A percentile compares a stretch with the other conserved stretches of the same genome.
phyloP scores from a whole-genome alignment of 495 filamentous ascomycete genomes.

The Penicillium goetzii region DNA sequence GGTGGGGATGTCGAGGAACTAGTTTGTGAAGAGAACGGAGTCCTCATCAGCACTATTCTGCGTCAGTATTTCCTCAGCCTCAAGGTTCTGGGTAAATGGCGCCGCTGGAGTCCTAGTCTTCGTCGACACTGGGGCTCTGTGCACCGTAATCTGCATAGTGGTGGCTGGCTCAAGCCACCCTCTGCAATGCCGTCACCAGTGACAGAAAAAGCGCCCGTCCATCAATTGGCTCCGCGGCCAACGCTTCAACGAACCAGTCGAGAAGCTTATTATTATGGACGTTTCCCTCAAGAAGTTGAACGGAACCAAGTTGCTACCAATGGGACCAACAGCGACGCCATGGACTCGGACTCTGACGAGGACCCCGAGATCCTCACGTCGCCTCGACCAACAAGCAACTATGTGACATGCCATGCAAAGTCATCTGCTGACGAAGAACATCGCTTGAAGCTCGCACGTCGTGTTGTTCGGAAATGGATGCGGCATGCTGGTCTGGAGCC shows the following conservation, averaged over 20 bases:
- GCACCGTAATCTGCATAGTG: conserved; percentile 54
- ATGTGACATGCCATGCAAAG: conserved; percentile 43
- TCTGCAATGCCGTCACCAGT: conserved; percentile 31
- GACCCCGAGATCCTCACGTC: conserved; percentile 49
- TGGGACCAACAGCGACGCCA: conserved; percentile 37
- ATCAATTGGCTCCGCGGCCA: conserved; percentile 25
- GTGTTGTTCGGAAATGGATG: conserved; percentile 75
- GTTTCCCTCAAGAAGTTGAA: conserved; percentile 47
- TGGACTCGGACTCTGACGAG: conserved; percentile 52
- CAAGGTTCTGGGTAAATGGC: conserved; percentile 78
- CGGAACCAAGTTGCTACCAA: conserved; percentile 31
- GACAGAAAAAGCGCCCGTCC: conserved; percentile 34
- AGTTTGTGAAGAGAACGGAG: conserved; percentile 81
- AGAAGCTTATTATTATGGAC: conserved; percentile 45
- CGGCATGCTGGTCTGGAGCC: conserved; percentile 63
- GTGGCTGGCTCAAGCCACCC: conserved; percentile 44
- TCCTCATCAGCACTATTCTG: conserved; percentile 80
- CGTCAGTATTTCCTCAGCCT: conserved; percentile 88
- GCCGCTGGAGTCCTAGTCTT: conserved; percentile 61
- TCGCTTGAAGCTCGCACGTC: conserved; percentile 56
- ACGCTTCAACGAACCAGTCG: conserved; percentile 31
- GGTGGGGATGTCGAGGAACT: conserved; percentile 76
- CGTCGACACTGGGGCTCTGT: conserved; percentile 65
- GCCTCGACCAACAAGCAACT: conserved; percentile 40
- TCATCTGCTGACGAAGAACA: conserved; percentile 46